Evolutionary conservation across 495 filamentous ascomycete genomes (phyloP).

Genomic region (Haplographium delicatum): DNA sequence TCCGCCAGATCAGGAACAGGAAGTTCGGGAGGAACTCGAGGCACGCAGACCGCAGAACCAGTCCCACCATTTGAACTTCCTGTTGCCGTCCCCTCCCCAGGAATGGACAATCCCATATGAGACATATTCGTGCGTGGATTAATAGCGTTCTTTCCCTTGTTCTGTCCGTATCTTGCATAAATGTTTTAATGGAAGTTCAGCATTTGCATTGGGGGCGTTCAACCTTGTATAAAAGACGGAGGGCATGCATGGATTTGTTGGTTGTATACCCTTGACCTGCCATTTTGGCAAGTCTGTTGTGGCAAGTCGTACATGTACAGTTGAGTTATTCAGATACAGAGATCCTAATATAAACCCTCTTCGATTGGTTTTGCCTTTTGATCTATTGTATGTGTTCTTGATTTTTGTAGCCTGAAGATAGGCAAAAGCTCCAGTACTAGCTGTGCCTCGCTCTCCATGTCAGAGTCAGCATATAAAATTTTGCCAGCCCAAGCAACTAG

Average conservation of each 20-base stretch:
- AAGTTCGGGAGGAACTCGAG: conserved; percentile 11
- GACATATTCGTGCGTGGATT: neutral
- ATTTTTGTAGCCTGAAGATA: too few relatives aligned
- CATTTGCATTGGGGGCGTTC: conserved; percentile 8
- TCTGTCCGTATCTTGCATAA: too few relatives aligned
- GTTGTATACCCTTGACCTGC: conserved; percentile 4
- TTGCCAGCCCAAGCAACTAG: too few relatives aligned
- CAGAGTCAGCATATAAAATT: too few relatives aligned
- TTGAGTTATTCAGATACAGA: too few relatives aligned
- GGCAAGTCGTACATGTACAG: too few relatives aligned
- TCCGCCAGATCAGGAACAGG: conserved; percentile 17
- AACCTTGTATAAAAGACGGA: neutral
- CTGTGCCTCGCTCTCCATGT: neutral
- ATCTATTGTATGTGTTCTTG: too few relatives aligned
- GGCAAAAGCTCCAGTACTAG: neutral
- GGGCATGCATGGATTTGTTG: neutral
- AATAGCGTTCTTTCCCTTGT: neutral
- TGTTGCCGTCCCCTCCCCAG: conserved; percentile 18
- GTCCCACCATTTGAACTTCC: conserved; percentile 8
- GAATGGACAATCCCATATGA: conserved; percentile 28
- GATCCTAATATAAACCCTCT: too few relatives aligned
- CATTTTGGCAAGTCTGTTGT: conserved; percentile 1
- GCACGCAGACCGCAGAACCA: neutral
- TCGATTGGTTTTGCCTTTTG: too few relatives aligned
- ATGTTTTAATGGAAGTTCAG: neutral